Conservation (phyloP, 371 early-diverging fungal species). For the Funneliformis caledonium region DNA sequence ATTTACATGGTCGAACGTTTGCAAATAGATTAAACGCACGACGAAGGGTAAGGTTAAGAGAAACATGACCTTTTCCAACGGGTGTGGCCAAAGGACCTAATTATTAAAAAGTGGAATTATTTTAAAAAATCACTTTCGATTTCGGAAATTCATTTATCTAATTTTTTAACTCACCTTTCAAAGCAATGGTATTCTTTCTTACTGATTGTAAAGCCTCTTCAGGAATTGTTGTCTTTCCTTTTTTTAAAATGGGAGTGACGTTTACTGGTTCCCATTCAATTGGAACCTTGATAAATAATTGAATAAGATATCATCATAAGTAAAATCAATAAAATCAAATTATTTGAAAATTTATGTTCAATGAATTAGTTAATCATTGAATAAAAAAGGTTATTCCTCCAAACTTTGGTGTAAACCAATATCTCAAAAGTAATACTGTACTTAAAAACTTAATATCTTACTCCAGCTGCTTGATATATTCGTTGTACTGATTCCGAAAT, state of each 20-base stretch:
- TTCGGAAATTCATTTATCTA: neutral
- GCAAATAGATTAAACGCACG: conserved; percentile 97
- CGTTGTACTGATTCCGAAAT: conserved; percentile 91
- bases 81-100: conserved; percentile 94
- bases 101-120: neutral
- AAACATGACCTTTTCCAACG: conserved; percentile 98
- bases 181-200: conserved; percentile 93
- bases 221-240: conserved; percentile 94
- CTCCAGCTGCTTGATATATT: conserved; percentile 91
- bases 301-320: neutral
- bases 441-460: conserved; percentile 44
- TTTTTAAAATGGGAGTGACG: conserved; percentile 90
- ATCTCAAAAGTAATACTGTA: neutral
- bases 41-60: conserved; percentile 96
- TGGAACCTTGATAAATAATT: conserved; percentile 65
- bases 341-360: neutral
- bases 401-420: neutral
- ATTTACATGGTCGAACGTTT: conserved; percentile 97
- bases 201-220: conserved; percentile 90
- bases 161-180: conserved; percentile 74
- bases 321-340: neutral
- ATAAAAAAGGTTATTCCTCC: neutral
- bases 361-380: neutral
- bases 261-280: conserved; percentile 97
- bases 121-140: neutral